phyloP scores from a whole-genome alignment of 805 yeast genomes.

The Wickerhamomyces ciferrii region DNA sequence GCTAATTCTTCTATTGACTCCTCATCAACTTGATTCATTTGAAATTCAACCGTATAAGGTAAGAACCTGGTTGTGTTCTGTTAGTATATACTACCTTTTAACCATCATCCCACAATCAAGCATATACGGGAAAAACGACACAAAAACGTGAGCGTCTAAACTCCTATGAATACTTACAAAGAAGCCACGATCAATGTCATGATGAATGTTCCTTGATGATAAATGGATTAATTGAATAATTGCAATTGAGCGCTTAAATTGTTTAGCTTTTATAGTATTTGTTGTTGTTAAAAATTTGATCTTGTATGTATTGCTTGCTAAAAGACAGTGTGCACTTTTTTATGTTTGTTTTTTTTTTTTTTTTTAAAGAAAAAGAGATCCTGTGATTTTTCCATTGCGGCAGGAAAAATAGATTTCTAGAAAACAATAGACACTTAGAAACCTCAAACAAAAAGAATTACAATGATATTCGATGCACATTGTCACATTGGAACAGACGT shows the following conservation, averaged over 20 bases:
- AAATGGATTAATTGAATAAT: background rate
- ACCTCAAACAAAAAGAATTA: background rate
- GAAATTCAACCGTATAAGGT: slow-evolving; percentile 69
- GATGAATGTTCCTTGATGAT: background rate
- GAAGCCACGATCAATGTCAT: slow-evolving; percentile 74
- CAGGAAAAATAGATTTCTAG: background rate
- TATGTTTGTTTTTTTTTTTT: too few species aligned
- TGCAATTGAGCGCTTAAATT: background rate
- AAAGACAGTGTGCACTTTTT: background rate
- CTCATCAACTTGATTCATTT: slow-evolving; percentile 23
- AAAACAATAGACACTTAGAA: background rate
- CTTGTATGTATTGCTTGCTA: background rate
- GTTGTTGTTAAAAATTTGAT: background rate
- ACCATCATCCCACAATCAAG: background rate
- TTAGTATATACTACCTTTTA: background rate
- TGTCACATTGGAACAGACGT: slow-evolving; percentile 25
- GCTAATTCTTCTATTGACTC: slow-evolving; percentile 25
- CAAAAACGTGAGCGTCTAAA: background rate
- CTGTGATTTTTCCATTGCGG: background rate
- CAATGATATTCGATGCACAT: slow-evolving; percentile 27
- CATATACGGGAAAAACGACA: background rate
- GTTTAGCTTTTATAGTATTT: background rate
- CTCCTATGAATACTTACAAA: slow-evolving; percentile 37
- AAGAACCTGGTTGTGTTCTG: slow-evolving; percentile 38
- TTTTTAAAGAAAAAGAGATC: background rate